These are phyloP conservation scores for Biscutella laevigata DNA, from an alignment of 441 rosid species.

Conservation along the genomic window DNA sequence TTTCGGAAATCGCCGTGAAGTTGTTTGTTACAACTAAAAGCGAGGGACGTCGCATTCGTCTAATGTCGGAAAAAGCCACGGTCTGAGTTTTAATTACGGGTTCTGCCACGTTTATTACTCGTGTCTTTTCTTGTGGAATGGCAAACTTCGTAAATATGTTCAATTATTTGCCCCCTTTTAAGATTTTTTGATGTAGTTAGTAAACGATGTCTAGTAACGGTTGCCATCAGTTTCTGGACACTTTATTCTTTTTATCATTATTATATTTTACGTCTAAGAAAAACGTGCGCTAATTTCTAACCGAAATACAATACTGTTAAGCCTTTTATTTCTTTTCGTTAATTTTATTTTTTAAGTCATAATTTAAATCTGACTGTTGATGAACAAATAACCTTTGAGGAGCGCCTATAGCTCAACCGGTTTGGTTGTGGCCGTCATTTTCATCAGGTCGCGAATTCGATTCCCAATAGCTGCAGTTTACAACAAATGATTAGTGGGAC, in stretches of 20 bases:
- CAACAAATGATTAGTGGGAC: too few species aligned
- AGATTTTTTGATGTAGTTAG: background rate
- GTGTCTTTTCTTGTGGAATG: background rate
- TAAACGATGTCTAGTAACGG: conserved; percentile 14
- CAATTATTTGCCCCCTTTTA: background rate
- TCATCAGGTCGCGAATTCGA: too few species aligned
- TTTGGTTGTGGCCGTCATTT: too few species aligned
- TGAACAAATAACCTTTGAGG: too few species aligned
- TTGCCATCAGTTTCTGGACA: background rate
- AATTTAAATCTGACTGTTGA: conserved; percentile 17
- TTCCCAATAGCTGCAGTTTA: too few species aligned
- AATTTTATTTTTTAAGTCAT: too few species aligned
- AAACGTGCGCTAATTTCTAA: conserved; percentile 22
- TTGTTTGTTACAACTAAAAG: background rate
- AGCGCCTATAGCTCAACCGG: too few species aligned
- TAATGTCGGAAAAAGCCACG: background rate
- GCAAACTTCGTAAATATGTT: background rate
- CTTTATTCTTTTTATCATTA: background rate
- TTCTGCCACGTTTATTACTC: background rate
- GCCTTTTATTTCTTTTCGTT: too few species aligned
- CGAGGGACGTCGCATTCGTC: background rate
- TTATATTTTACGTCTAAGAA: conserved; percentile 2
- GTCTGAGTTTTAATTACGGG: background rate
- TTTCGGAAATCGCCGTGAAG: background rate
- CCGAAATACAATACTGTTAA: background rate